phyloP scores from a whole-genome alignment of 2,329 filamentous ascomycete species.

The Scolecobasidium constrictum region DNA sequence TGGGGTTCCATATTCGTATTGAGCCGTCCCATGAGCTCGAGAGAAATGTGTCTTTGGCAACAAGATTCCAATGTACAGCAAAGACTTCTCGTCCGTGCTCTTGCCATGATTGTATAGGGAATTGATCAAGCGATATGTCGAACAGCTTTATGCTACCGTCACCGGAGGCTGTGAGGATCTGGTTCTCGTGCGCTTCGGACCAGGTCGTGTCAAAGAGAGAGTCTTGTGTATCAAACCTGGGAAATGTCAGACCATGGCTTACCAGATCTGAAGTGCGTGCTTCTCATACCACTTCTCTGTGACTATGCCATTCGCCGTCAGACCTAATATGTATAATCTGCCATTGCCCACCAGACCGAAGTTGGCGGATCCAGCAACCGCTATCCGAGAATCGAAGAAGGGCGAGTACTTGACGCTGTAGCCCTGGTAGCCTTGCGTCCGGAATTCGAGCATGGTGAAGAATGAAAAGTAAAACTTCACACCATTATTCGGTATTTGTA shows the following conservation, averaged over 20 bases:
- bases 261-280: constrained; percentile 14
- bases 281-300: constrained; percentile 62
- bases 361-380: constrained; percentile 83
- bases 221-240: constrained; percentile 91
- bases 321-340: constrained; percentile 68
- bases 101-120: constrained; percentile 83
- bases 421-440: constrained; percentile 87
- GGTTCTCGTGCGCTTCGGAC: constrained; percentile 95
- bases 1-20: constrained; percentile 90
- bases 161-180: constrained; percentile 77
- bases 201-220: constrained; percentile 89
- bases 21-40: constrained; percentile 95
- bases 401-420: constrained; percentile 98
- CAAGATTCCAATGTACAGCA: constrained; percentile 82
- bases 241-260: constrained; percentile 3
- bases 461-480: too few relatives aligned
- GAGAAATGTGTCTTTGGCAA: constrained; percentile 81
- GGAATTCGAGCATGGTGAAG: constrained; percentile 74
- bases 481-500: too few relatives aligned
- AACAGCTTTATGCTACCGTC: constrained; percentile 94
- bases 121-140: constrained; percentile 69
- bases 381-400: constrained; percentile 91
- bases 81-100: constrained; percentile 93
- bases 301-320: constrained; percentile 74
- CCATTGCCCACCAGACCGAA: constrained; percentile 97